These are phyloP conservation scores for Claviceps lovelessii DNA, from an alignment of 2,329 filamentous ascomycete species.

Conservation along the genomic window DNA sequence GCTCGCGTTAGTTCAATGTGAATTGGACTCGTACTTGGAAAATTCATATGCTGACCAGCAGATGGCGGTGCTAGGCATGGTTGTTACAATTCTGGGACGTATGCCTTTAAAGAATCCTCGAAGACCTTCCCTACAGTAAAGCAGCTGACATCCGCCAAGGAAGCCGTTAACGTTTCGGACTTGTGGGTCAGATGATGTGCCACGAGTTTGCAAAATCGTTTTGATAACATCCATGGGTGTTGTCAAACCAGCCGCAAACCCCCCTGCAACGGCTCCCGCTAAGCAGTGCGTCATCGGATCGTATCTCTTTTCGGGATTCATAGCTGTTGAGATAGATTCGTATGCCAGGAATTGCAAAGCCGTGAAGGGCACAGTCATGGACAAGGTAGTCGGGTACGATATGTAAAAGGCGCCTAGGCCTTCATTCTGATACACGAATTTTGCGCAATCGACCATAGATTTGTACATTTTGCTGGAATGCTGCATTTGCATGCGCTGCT, in stretches of 20 bases:
- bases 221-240: conserved; percentile 98
- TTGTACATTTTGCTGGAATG: conserved; percentile 79
- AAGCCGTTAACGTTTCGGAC: conserved; percentile 76
- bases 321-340: conserved; percentile 84
- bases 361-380: conserved; percentile 97
- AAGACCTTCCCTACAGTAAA: conserved; percentile 71
- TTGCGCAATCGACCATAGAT: conserved; percentile 74
- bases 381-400: conserved; percentile 92
- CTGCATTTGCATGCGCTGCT: conserved; percentile 98
- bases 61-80: conserved; percentile 98
- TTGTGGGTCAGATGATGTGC: conserved; percentile 66
- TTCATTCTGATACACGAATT: conserved; percentile 73
- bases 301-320: conserved; percentile 77
- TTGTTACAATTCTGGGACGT: conserved; percentile 80
- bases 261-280: conserved; percentile 82
- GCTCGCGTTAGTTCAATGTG: conserved; percentile 54
- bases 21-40: conserved; percentile 53
- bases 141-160: conserved; percentile 61
- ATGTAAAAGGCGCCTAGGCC: conserved; percentile 90
- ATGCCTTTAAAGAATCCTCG: conserved; percentile 87
- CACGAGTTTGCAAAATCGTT: conserved; percentile 88
- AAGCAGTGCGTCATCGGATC: conserved; percentile 89
- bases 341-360: conserved; percentile 95
- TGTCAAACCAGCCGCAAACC: conserved; percentile 82
- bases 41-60: conserved; percentile 78